Evolutionary conservation across 164 flowering plant species (phyloP).

Genomic region (Brasenia schreberi): DNA sequence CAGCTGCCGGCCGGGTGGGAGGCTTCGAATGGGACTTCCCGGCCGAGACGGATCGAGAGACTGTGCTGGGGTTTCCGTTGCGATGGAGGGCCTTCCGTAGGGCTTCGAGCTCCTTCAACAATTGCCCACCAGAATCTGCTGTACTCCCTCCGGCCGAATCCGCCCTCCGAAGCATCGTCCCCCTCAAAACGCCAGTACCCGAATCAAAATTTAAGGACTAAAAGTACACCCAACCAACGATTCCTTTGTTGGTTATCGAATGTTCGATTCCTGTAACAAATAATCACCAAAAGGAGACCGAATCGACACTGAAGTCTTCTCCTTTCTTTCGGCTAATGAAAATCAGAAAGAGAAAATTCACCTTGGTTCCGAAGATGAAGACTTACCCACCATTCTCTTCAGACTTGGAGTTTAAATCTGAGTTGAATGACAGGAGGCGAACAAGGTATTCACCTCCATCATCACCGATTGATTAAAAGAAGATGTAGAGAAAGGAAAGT

Average conservation of each 20-base stretch:
- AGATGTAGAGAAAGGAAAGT: too few relatives aligned
- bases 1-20: constrained; percentile 4
- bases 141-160: constrained; percentile 39
- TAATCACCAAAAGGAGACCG: not conserved
- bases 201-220: not conserved
- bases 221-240: not conserved
- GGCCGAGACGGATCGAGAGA: constrained; percentile 22
- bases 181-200: not conserved
- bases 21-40: constrained; percentile 19
- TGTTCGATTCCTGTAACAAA: too few relatives aligned
- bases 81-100: constrained; percentile 59
- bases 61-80: constrained; percentile 22
- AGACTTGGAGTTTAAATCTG: too few relatives aligned
- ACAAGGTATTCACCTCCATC: too few relatives aligned
- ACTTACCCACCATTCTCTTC: too few relatives aligned
- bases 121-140: constrained; percentile 32
- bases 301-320: not conserved
- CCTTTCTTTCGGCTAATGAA: not conserved
- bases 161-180: constrained; percentile 37
- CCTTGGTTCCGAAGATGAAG: too few relatives aligned
- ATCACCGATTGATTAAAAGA: too few relatives aligned
- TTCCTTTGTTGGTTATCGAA: not conserved
- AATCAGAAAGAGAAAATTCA: too few relatives aligned
- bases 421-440: too few relatives aligned
- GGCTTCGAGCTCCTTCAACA: constrained; percentile 69